Evolutionary conservation across 495 filamentous ascomycete genomes (phyloP).

Genomic region (Penicillium malachiteum): DNA sequence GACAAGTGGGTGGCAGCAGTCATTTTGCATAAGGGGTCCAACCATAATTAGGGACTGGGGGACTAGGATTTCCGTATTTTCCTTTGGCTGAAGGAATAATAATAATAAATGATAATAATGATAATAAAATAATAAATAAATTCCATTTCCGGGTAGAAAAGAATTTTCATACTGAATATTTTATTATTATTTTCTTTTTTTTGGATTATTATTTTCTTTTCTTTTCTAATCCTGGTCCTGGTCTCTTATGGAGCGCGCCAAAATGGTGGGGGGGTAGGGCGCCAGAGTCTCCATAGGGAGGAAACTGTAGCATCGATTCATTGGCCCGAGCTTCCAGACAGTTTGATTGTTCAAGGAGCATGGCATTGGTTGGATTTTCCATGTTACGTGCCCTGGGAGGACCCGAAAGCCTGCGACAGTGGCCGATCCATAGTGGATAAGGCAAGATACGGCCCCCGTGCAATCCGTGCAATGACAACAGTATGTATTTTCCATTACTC

Average conservation of each 20-base stretch:
- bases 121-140: background rate
- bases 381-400: constrained; percentile 35
- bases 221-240: constrained; percentile 13
- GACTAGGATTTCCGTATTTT: constrained; percentile 9
- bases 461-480: constrained; percentile 10
- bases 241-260: constrained; percentile 3
- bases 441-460: constrained; percentile 9
- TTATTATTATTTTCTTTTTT: constrained; percentile 4
- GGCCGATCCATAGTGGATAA: constrained; percentile 13
- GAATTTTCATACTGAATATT: background rate
- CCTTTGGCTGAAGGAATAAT: background rate
- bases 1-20: constrained; percentile 28
- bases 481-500: constrained; percentile 32
- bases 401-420: constrained; percentile 24
- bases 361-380: constrained; percentile 32
- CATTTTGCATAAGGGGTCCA: constrained; percentile 32
- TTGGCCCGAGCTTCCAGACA: constrained; percentile 19
- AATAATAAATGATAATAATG: background rate
- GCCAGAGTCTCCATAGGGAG: constrained; percentile 12
- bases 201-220: constrained; percentile 9
- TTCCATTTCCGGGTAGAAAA: background rate
- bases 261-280: constrained; percentile 7
- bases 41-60: constrained; percentile 16
- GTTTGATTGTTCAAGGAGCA: constrained; percentile 33
- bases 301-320: constrained; percentile 32